Percentiles rank a stretch among this genome's conserved stretches.
Evolutionary conservation across 2,329 filamentous ascomycete genomes (phyloP).

Genomic region (Ascochyta viciae-villosae): DNA sequence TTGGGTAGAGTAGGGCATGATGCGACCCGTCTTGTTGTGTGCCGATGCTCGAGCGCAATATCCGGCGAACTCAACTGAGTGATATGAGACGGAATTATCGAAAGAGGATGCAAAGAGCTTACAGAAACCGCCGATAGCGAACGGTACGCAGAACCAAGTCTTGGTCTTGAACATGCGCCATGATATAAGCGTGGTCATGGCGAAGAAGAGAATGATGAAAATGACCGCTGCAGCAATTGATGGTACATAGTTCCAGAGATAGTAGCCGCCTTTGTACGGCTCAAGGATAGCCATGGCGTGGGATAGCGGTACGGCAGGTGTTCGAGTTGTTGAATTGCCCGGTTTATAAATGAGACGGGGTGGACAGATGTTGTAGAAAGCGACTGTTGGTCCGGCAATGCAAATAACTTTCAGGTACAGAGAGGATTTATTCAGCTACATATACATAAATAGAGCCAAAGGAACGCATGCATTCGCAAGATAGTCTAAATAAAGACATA

Average conservation of each 20-base stretch:
- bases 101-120: constrained; percentile 19
- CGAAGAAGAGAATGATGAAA: constrained; percentile 55
- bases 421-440: neutral
- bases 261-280: constrained; percentile 7
- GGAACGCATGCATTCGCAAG: neutral
- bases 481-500: neutral
- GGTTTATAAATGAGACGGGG: too few relatives aligned
- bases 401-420: neutral
- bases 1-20: constrained; percentile 51
- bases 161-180: constrained; percentile 26
- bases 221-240: constrained; percentile 55
- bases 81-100: neutral
- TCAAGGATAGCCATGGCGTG: constrained; percentile 25
- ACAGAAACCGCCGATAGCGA: constrained; percentile 59
- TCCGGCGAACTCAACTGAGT: constrained; percentile 57
- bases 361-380: neutral
- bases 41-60: constrained; percentile 55
- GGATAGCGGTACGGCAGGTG: neutral
- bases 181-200: constrained; percentile 38
- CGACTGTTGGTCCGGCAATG: neutral
- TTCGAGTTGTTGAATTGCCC: too few relatives aligned
- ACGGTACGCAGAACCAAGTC: constrained; percentile 60
- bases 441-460: neutral
- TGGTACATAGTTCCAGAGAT: constrained; percentile 49
- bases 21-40: constrained; percentile 44